A percentile compares a stretch with the other conserved stretches of the same genome.
Conservation (phyloP, 768 basidiomycete genomes). For the Kwoniella bestiolae region DNA sequence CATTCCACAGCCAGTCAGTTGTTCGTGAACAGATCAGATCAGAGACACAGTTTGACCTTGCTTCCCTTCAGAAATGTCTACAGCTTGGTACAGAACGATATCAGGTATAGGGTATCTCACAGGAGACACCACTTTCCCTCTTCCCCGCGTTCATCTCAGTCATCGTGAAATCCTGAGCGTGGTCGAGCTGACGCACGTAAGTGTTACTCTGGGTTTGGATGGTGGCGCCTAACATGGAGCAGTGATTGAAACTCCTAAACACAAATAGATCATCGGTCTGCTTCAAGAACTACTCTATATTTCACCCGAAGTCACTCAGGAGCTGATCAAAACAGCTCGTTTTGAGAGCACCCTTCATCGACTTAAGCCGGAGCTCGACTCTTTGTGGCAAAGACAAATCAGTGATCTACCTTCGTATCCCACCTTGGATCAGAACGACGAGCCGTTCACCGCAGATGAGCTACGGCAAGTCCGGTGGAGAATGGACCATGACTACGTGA, state of each 20-base stretch:
- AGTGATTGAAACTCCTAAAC: background rate
- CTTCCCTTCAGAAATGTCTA: background rate
- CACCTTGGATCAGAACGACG: background rate
- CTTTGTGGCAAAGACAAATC: slow-evolving; percentile 1
- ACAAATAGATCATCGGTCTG: background rate
- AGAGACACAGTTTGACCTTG: no score
- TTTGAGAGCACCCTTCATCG: slow-evolving; percentile 5
- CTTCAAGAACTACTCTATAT: slow-evolving; percentile 4
- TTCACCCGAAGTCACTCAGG: slow-evolving; percentile 1
- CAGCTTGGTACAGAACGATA: slow-evolving; percentile 6
- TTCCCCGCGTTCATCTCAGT: background rate
- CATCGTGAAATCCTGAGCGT: slow-evolving; percentile 1
- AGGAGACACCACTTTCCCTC: slow-evolving; percentile 5
- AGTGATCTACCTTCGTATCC: background rate
- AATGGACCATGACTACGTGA: slow-evolving; percentile 7
- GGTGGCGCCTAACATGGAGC: no score
- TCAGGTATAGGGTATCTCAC: slow-evolving; percentile 2
- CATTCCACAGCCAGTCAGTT: background rate
- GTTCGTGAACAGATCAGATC: no score
- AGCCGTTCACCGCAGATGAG: background rate
- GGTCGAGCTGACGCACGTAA: background rate
- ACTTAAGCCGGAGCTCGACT: slow-evolving; percentile 1
- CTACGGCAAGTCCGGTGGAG: slow-evolving; percentile 1
- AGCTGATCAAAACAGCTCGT: slow-evolving; percentile 9
- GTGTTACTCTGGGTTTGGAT: background rate